These are phyloP conservation scores for Hapsidospora chrysogenum DNA, from an alignment of 495 filamentous ascomycete species.

Conservation along the genomic window DNA sequence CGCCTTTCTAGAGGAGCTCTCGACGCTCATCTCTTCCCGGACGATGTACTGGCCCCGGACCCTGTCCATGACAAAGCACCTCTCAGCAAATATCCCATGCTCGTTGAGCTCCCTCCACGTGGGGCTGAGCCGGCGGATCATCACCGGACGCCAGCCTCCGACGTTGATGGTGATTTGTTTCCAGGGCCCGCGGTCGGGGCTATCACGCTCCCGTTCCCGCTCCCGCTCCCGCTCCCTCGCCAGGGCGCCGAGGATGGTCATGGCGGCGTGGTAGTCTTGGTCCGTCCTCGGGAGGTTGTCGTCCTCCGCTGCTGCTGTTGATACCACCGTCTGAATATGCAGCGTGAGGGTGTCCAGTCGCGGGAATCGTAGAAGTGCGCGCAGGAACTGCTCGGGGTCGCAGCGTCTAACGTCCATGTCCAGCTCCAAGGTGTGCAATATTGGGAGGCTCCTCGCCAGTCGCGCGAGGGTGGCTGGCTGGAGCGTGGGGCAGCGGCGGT, in stretches of 20 bases:
- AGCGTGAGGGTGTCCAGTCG: conserved; percentile 8
- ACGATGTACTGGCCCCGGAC: not conserved
- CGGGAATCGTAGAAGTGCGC: conserved; percentile 6
- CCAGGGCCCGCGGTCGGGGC: conserved; percentile 5
- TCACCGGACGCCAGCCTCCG: conserved; percentile 13
- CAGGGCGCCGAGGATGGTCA: conserved; percentile 4
- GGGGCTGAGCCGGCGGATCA: conserved; percentile 11
- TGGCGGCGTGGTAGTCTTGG: conserved; percentile 3
- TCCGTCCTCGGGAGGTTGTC: conserved; percentile 1
- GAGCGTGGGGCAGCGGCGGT: conserved; percentile 10
- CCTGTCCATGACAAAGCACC: conserved; percentile 7
- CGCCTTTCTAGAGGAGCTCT: not conserved
- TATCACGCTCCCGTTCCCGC: not conserved
- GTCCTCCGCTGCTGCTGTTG: conserved; percentile 2
- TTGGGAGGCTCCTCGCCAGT: conserved; percentile 6
- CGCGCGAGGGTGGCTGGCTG: conserved; percentile 4
- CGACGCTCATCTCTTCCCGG: not conserved
- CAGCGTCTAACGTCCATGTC: conserved; percentile 9
- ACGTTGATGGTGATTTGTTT: conserved; percentile 11
- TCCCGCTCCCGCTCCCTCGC: too few relatives aligned
- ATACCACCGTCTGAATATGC: conserved; percentile 13
- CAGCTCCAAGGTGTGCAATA: conserved; percentile 9
- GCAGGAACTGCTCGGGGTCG: conserved; percentile 6
- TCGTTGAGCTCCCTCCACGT: conserved; percentile 8
- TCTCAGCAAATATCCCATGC: conserved; percentile 11